Percentiles rank a stretch among this genome's conserved stretches.
Conservation (phyloP, 2,329 filamentous ascomycete species). For the Fusarium duplospermum region DNA sequence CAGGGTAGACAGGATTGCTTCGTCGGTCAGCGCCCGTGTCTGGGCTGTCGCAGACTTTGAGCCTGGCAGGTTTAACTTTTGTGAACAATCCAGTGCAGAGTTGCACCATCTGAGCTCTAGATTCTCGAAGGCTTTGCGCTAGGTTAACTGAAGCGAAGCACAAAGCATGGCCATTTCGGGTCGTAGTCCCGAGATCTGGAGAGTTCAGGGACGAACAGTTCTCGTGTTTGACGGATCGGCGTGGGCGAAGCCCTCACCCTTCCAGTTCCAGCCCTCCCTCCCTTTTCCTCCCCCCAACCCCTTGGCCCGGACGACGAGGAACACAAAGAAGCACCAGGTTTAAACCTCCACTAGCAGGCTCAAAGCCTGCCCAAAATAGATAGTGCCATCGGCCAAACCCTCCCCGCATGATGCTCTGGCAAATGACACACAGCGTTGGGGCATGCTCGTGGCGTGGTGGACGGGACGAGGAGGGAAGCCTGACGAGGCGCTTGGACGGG, state of each 20-base stretch:
- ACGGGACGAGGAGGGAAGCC: constrained; percentile 9
- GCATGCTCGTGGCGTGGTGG: constrained; percentile 27
- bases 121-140: constrained; percentile 27
- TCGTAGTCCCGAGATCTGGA: constrained; percentile 14
- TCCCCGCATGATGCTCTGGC: constrained; percentile 38
- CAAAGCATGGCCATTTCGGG: constrained; percentile 14
- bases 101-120: constrained; percentile 16
- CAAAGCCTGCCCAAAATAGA: constrained; percentile 39
- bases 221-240: constrained; percentile 30
- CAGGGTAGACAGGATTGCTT: constrained; percentile 16
- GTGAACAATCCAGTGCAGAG: constrained; percentile 4
- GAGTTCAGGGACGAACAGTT: not conserved
- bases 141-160: constrained; percentile 12
- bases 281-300: constrained; percentile 12
- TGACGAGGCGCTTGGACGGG: constrained; percentile 32
- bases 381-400: constrained; percentile 31
- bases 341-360: constrained; percentile 30
- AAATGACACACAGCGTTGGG: constrained; percentile 35
- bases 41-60: constrained; percentile 8
- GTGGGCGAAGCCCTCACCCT: constrained; percentile 30
- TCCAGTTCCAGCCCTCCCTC: not conserved
- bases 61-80: constrained; percentile 10
- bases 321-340: constrained; percentile 21
- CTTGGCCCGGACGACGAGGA: constrained; percentile 22
- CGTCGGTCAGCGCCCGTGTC: constrained; percentile 15